Base-by-base conservation (phyloP, 345 rosid genomes). In the Stellera chamaejasme region DNA sequence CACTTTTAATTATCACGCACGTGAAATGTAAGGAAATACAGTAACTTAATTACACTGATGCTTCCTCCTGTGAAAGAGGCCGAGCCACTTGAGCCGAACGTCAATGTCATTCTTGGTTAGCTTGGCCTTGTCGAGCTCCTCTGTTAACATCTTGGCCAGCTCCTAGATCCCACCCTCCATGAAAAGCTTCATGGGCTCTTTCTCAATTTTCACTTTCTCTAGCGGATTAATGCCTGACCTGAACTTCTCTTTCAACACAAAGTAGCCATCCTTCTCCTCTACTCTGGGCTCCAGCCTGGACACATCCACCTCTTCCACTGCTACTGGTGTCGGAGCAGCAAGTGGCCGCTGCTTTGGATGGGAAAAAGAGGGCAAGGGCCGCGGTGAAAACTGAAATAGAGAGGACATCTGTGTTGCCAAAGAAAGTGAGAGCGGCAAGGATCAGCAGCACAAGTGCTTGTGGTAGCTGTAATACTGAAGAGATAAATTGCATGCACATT, bases 61-160 rank as follows among this genome's bases (percentile, higher is more conserved):
- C 74, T 92, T 92, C 56, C 98, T 74, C 61, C 98, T 77, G 64
- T 88, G 98, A 52, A 92, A 86, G 62, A 92, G 73, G 66, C 98
- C 98, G 70, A 92, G 97, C 97, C 98, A 92, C 63, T 92, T 92
- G 61, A 92, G 97, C 60, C 98, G 74, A 59, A 88, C 87, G 64
- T 92, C 98, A 63, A 88, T 59, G 57, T 88, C 97, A 32, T 82
- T 95, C 60, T 86, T 92, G 0, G 73, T 71, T 49, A n/a, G 16
- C 70, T 92, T 88, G 10, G 43, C 66, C 50, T 70, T 58, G 50
- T 88, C 97, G 58, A 86, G 62, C 61, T 92, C 93, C 60, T 86
- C 98, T 76, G 88, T 70, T 0, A 97, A 74, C 59, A 86, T 54
- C 71, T 77, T 79, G 19, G 94, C 73, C 0, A 92, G 85, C 56